Evolutionary conservation across 202 grass and related monocot genomes (phyloP).

Genomic region (Thinopyrum obtusiflorum): DNA sequence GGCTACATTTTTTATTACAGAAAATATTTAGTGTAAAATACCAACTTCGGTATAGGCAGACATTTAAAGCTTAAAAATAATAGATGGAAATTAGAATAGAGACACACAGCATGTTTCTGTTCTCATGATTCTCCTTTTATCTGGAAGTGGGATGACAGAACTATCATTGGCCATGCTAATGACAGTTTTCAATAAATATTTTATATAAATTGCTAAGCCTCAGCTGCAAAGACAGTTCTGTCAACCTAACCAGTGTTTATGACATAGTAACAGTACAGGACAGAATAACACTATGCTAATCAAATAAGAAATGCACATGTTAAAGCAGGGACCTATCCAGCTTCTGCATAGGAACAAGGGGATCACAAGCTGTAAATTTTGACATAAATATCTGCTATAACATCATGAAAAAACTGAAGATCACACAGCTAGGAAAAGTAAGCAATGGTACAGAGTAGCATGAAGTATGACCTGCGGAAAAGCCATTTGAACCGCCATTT

Average conservation of each 20-base stretch:
- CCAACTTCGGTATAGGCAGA: not conserved
- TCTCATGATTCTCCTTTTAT: not conserved
- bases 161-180: not conserved
- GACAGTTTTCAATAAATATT: slow-evolving; percentile 1
- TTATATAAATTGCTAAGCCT: not conserved
- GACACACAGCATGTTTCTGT: not conserved
- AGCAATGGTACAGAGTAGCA: not conserved
- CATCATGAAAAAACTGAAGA: not conserved
- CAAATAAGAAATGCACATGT: not conserved
- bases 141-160: not conserved
- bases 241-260: not conserved
- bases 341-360: not conserved
- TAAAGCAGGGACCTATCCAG: not conserved
- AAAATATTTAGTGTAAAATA: not conserved
- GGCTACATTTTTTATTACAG: not conserved
- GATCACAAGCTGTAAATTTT: not conserved
- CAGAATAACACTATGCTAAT: not conserved
- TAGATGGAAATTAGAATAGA: not conserved
- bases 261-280: not conserved
- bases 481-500: not conserved
- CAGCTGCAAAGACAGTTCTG: not conserved
- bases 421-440: slow-evolving; percentile 9
- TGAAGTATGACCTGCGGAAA: too few species aligned
- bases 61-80: not conserved
- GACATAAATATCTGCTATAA: not conserved